Evolutionary conservation across 768 basidiomycete species (phyloP), one percentile per base, ranked within the genome.

Genomic region (Cystobasidium ongulense): DNA sequence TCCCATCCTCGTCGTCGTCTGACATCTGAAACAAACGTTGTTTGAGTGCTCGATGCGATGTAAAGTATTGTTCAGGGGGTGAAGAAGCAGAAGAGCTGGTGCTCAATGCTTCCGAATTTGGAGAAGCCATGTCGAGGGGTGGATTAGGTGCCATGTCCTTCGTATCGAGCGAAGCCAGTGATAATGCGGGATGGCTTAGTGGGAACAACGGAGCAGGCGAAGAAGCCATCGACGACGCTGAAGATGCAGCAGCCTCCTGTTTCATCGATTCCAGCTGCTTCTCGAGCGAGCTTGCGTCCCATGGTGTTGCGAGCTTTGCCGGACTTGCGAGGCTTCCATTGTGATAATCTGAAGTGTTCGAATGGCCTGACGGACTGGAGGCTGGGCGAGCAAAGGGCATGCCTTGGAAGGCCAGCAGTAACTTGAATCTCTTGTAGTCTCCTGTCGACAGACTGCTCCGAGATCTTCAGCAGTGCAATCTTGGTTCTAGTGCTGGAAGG

Each of bases 11-110:
- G 10, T 67, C 65, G 31, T 67, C 65, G 31, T 67, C 65, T 39
- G 39, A 46, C 31, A 67, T 67, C 43, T 67, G 65, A 33, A 67
- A 67, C 8, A 67, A 43, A 25, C 65, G 41, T 23, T 67, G 65
- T 50, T 67, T 67, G 23, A 67, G 38, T 13, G 65, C 63, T 39
- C 43, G 10, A 41, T 64, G 63, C 4, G 38, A 39, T 18, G 63
- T 39, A 39, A 36, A 36, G 21, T 39, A 64, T 29, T 64, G 63
- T 25, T 35, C 31, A 25, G 63, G 63, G 7, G 63, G 63, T 17
- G 38, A 36, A 39, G 63, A 39, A 15, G 43, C 17, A 7, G 63
- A 36, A 4, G 36, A 33, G 59, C 59, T 61, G 2, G 36, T n/a
- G 59, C 59, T 61, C 59, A 46, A 18, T 11, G 57, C 57, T 59